These are phyloP conservation scores for Seminavis robusta DNA, from an alignment of 108 stramenopile species.

Conservation along the genomic window DNA sequence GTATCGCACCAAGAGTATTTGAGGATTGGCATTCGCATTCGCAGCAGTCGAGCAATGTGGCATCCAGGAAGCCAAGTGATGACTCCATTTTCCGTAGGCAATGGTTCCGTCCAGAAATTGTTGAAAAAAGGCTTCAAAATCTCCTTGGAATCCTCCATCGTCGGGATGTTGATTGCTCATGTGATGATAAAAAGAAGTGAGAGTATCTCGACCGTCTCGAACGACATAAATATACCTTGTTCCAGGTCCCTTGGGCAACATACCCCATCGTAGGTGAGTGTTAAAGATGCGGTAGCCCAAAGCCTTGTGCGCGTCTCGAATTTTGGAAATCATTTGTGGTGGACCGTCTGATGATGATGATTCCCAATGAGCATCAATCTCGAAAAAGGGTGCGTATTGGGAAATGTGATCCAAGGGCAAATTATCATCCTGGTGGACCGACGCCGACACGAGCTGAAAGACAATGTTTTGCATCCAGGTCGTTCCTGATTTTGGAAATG, in stretches of 20 bases:
- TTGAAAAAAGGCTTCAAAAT: slow-evolving; percentile 27
- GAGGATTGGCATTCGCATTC: neutral
- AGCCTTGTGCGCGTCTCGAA: slow-evolving; percentile 20
- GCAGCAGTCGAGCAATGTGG: slow-evolving; percentile 3
- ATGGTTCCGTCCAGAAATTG: slow-evolving; percentile 54
- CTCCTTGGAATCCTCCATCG: slow-evolving; percentile 40
- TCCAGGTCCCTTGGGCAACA: slow-evolving; percentile 43
- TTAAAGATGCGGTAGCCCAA: slow-evolving; percentile 56
- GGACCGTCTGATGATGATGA: neutral
- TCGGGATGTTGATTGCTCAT: slow-evolving; percentile 42
- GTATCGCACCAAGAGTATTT: slow-evolving; percentile 10
- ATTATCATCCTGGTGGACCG: neutral
- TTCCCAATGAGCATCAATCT: slow-evolving; percentile 62
- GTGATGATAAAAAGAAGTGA: slow-evolving; percentile 68
- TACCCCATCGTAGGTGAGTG: slow-evolving; percentile 71
- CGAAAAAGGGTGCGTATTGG: slow-evolving; percentile 67
- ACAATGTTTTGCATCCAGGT: slow-evolving; percentile 80
- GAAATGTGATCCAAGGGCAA: slow-evolving; percentile 41
- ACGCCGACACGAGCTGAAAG: slow-evolving; percentile 33
- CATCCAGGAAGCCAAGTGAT: slow-evolving; percentile 53
- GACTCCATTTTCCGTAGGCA: slow-evolving; percentile 43
- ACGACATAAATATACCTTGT: slow-evolving; percentile 63
- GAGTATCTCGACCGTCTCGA: slow-evolving; percentile 47
- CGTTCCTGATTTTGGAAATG: slow-evolving; percentile 69
- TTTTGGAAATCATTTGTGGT: slow-evolving; percentile 3